Conservation (phyloP, 177 flowering plant genomes). For the Tripterygium wilfordii region DNA sequence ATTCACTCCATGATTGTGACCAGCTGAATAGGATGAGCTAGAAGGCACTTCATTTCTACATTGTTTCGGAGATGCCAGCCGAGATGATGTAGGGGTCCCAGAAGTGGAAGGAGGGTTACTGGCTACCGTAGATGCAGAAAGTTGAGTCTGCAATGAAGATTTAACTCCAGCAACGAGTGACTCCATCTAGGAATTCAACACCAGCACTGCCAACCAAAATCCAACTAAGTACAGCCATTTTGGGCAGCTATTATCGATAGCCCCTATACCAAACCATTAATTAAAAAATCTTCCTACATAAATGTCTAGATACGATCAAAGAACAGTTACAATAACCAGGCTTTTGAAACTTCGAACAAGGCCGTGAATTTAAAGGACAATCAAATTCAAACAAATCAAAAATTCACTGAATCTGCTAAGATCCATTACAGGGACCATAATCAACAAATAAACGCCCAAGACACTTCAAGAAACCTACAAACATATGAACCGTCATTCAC, state of each 20-base stretch:
- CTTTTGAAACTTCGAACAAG: neutral
- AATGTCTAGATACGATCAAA: neutral
- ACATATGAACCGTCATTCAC: constrained; percentile 3
- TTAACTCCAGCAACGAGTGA: constrained; percentile 28
- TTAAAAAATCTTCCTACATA: constrained; percentile 6
- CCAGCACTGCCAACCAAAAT: constrained; percentile 12
- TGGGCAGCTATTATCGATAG: constrained; percentile 9
- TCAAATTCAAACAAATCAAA: constrained; percentile 9
- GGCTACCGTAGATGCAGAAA: constrained; percentile 14
- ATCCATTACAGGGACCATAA: neutral
- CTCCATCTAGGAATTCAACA: constrained; percentile 24
- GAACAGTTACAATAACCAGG: neutral
- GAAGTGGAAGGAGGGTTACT: constrained; percentile 17
- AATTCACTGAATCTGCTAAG: constrained; percentile 9
- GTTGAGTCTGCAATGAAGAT: constrained; percentile 25
- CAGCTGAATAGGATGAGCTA: constrained; percentile 11
- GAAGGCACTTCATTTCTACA: constrained; percentile 18
- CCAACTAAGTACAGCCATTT: constrained; percentile 8
- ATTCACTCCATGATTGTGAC: constrained; percentile 15
- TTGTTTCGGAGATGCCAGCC: constrained; percentile 22
- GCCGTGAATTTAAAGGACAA: neutral
- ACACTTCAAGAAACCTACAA: neutral
- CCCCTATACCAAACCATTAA: constrained; percentile 28
- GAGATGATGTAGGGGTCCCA: constrained; percentile 20
- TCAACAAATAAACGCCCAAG: constrained; percentile 12